These are phyloP conservation scores for Aristolochia californica DNA, from an alignment of 164 flowering plant species.

Conservation along the genomic window DNA sequence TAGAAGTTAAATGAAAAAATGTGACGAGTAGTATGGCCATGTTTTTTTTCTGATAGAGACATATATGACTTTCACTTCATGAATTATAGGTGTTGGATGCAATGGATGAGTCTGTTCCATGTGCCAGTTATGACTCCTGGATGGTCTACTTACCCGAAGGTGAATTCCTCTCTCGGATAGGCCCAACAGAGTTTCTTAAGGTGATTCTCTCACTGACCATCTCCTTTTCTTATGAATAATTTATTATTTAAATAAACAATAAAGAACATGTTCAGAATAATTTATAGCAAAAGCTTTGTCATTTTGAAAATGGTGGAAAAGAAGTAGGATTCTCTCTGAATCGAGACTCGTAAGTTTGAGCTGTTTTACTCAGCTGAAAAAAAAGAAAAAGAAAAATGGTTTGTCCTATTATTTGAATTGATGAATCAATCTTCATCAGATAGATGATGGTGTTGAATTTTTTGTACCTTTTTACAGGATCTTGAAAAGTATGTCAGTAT, in stretches of 20 bases:
- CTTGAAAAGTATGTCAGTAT: slow-evolving; percentile 73
- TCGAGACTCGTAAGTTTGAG: not conserved
- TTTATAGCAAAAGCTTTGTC: no score
- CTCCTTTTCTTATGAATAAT: not conserved
- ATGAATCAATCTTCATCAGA: not conserved
- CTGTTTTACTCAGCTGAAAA: not conserved
- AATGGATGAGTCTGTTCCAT: slow-evolving; percentile 71
- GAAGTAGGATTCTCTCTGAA: not conserved
- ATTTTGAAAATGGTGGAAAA: no score
- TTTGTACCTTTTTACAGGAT: slow-evolving; percentile 37
- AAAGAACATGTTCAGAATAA: not conserved
- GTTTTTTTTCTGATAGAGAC: no score
- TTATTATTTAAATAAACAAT: not conserved
- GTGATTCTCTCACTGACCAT: slow-evolving; percentile 17
- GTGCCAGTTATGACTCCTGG: slow-evolving; percentile 88
- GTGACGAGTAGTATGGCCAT: no score
- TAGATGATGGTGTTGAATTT: not conserved
- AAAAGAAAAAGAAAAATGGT: not conserved
- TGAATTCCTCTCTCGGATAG: slow-evolving; percentile 82
- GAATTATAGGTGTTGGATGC: slow-evolving; percentile 78
- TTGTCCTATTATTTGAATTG: slow-evolving; percentile 1
- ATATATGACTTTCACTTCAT: no score
- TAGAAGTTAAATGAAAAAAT: not conserved
- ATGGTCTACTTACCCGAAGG: slow-evolving; percentile 96
- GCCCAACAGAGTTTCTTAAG: slow-evolving; percentile 85